phyloP scores from a whole-genome alignment of 352 stramenopile genomes.

The Ophiocytium majus region DNA sequence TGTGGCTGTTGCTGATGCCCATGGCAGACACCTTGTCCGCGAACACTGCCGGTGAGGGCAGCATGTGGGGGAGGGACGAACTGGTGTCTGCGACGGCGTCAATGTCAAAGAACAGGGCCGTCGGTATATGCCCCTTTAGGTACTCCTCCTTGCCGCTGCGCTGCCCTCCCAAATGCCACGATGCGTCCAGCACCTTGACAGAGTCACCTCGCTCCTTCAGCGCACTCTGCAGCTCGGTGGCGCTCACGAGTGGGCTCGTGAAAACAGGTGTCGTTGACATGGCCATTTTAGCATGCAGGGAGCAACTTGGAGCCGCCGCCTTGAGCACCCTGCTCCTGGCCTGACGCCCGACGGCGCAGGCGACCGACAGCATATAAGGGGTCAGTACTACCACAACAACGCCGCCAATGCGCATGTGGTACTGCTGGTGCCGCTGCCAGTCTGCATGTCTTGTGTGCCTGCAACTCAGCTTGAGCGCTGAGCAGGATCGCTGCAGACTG shows the following conservation, averaged over 20 bases:
- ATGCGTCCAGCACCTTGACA: constrained; percentile 56
- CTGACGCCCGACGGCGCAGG: too few species aligned
- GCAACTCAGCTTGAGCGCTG: too few species aligned
- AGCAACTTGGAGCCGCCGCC: too few species aligned
- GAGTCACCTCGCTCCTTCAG: not conserved
- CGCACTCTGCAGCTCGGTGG: not conserved
- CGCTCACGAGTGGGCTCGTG: not conserved
- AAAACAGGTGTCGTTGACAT: too few species aligned
- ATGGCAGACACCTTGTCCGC: constrained; percentile 38
- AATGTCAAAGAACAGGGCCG: constrained; percentile 59
- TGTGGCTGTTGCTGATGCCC: constrained; percentile 53
- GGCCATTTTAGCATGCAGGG: too few species aligned
- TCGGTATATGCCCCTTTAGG: constrained; percentile 48
- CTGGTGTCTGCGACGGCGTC: constrained; percentile 52
- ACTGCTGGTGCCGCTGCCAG: too few species aligned
- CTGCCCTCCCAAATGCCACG: constrained; percentile 54
- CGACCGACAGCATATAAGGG: too few species aligned
- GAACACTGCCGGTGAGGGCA: constrained; percentile 56
- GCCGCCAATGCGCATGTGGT: too few species aligned
- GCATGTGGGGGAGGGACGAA: constrained; percentile 47
- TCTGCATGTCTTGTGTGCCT: too few species aligned
- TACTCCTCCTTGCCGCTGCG: constrained; percentile 47
- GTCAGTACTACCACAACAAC: too few species aligned
- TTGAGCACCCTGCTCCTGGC: too few species aligned
- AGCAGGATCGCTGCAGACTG: too few species aligned